Evolutionary conservation across 2,329 filamentous ascomycete genomes (phyloP).

Genomic region (Orbilia javanica): DNA sequence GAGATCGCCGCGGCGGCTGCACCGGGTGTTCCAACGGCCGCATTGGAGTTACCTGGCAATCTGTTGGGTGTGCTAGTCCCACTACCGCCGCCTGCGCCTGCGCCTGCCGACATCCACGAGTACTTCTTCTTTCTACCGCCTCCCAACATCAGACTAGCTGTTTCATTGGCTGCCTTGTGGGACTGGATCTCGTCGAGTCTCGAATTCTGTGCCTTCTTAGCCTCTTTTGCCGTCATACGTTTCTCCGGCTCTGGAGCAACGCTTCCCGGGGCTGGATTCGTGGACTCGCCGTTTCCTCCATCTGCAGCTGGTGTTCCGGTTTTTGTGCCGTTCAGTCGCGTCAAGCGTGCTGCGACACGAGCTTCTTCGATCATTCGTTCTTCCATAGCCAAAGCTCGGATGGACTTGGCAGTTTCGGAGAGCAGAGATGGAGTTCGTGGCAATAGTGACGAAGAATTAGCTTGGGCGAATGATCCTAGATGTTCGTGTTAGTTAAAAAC

Average conservation of each 20-base stretch:
- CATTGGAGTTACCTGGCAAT: constrained; percentile 28
- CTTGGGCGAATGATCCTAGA: constrained; percentile 48
- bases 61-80: constrained; percentile 45
- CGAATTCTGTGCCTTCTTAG: constrained; percentile 60
- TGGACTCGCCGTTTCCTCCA: constrained; percentile 16
- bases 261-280: constrained; percentile 33
- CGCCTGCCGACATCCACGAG: constrained; percentile 61
- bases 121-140: constrained; percentile 62
- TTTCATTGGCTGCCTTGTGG: constrained; percentile 62
- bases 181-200: constrained; percentile 61
- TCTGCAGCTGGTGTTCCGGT: constrained; percentile 46
- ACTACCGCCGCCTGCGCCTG: constrained; percentile 57
- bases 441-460: constrained; percentile 33
- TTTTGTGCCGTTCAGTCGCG: constrained; percentile 45
- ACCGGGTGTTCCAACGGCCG: constrained; percentile 37
- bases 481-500: neutral
- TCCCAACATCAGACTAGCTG: constrained; percentile 62
- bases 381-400: constrained; percentile 41
- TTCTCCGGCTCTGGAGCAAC: constrained; percentile 52
- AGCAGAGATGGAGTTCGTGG: constrained; percentile 28
- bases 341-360: constrained; percentile 38
- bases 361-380: constrained; percentile 53
- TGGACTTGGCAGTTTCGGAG: constrained; percentile 44
- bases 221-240: constrained; percentile 61
- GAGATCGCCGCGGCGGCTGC: constrained; percentile 6